Evolutionary conservation across 139 green algal genomes (phyloP), one percentile per base, ranked within the genome.

Genomic region (Chlamydomonas urium): DNA sequence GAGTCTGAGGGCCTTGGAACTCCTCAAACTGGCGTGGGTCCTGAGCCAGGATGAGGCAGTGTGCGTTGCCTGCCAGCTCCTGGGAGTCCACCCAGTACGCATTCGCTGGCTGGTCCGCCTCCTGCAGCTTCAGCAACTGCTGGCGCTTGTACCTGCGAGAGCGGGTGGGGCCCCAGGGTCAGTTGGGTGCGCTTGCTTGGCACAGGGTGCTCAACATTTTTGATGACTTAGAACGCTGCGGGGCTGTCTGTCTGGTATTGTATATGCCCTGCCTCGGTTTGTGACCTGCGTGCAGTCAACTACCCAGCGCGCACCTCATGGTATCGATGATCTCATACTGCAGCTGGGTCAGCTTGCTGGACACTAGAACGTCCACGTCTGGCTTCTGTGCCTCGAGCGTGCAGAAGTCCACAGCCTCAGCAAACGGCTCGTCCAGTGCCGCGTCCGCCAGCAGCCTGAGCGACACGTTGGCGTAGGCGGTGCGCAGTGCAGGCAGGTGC

Each of bases 31-130:
- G 36, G 1, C 24, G 37, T 42, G 65, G 65, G 65, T 85, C 75
- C 57, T 81, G 83, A 38, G 77, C 66, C 38, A 90, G 68, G 57
- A 87, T 74, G 33, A 91, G 71, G 77, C 86, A 90, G 65, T 79
- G 72, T 17, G 80, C 62, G 72, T 91, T 90, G 68, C 33, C 32
- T 17, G 69, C 75, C 33, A 92, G 76, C 68, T 92, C 89, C 19
- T 74, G 58, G 2, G 83, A 38, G 38, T 90, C 77, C 29, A 89
- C 83, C 89, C 89, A 94, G 62, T 78, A 78, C 14, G 65, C 14
- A 33, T 60, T 42, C 10, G 33, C 60, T 10, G 19, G 60, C 32
- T 56, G 33, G 65, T 89, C 85, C 45, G 75, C 59, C 72, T 90
- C 80, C 58, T 75, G 65, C 69, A 93, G 72, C 53, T 73, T 70